Evolutionary conservation across 352 stramenopile species (phyloP), one percentile per base, ranked within the genome.

Genomic region (Halophytophthora polymorphica): DNA sequence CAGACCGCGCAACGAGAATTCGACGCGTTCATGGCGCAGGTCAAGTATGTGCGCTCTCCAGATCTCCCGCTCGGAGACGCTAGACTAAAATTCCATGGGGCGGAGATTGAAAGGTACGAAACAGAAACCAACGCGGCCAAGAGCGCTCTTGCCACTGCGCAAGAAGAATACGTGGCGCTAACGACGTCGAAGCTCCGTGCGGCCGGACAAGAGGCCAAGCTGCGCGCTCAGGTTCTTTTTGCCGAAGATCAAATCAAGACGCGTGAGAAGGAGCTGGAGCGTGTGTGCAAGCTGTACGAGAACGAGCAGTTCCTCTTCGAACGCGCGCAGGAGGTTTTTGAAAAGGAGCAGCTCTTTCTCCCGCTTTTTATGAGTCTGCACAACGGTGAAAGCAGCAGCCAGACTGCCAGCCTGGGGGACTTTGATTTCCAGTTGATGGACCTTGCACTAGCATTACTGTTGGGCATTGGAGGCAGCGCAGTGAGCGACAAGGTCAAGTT

Each of bases 291-390:
- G 11, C 49, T 80, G 17, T 67, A 82, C n/a, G 78, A 88, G 7
- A 69, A 86, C 45, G 83, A 93, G 29, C 64, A 90, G 34, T 93
- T 90, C 41, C 56, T 93, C 14, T 61, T 88, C 8, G 66, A 79
- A 25, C 77, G 81, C 15, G 81, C 77, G 0, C 71, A 91, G 21
- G 58, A 71, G 18, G 45, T 77, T 3, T 79, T 71, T 33, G 64
- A 82, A 19, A 66, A 67, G 34, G 80, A 93, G 59, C 59, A 83
- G 42, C 57, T 77, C n/a, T 91, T 90, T 49, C 53, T 81, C 7
- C 71, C 80, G 21, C 69, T 88, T 14, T 93, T 84, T 37, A 56
- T 42, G 11, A 71, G 64, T 39, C 44, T 90, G 6, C 66, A 68
- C 36, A 13, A 38, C 3, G 60, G 41, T 29, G 36, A 49, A 14